A percentile compares a stretch with the other conserved stretches of the same genome.
Conservation (phyloP, 106 monocot genomes). For the Dendrobium chrysotoxum region DNA sequence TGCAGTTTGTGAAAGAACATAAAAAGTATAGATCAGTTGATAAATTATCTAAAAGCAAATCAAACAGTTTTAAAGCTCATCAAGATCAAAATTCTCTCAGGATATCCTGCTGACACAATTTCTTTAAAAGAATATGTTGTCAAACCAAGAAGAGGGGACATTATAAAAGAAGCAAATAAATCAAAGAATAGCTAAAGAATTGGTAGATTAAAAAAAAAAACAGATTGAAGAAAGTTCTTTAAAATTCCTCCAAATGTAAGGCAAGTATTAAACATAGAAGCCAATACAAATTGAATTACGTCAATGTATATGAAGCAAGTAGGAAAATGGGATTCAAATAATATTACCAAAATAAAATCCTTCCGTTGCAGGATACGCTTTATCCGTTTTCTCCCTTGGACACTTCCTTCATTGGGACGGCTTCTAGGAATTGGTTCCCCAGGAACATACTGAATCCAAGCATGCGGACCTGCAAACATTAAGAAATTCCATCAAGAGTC, state of each 20-base stretch:
- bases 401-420: conserved; percentile 90
- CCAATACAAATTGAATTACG: background rate
- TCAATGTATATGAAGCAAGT: background rate
- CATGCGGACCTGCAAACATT: conserved; percentile 62
- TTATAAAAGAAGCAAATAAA: too few species aligned
- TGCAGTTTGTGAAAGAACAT: too few species aligned
- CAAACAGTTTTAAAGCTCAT: too few species aligned
- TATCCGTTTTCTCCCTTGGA: conserved; percentile 64
- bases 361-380: conserved; percentile 76
- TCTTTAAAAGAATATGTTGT: too few species aligned
- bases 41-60: too few species aligned
- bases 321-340: background rate
- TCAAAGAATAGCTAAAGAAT: too few species aligned
- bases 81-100: too few species aligned
- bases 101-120: too few species aligned
- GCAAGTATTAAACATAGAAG: background rate
- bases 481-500: background rate
- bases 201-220: background rate
- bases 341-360: conserved; percentile 73
- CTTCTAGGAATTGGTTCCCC: conserved; percentile 80
- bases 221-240: background rate
- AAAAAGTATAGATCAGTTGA: too few species aligned
- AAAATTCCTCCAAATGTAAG: background rate
- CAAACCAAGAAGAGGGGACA: too few species aligned
- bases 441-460: conserved; percentile 82